A percentile compares a stretch with the other conserved stretches of the same genome.
Conservation (phyloP, 306 rosid species). For the Fragaria nilgerrensis region DNA sequence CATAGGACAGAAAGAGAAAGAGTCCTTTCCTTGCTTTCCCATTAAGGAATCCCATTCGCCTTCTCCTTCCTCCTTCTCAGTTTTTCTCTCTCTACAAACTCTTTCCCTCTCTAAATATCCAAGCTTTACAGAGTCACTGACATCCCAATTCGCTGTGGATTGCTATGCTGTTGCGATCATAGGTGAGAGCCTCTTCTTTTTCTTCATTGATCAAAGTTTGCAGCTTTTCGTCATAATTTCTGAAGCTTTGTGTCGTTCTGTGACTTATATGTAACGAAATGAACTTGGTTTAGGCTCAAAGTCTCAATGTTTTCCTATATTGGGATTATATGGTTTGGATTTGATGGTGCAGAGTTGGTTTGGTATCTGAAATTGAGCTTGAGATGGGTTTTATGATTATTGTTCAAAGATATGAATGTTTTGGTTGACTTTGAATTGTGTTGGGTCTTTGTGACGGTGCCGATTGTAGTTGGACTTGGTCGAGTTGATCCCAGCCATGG, state of each 20-base stretch:
- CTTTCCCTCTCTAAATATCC: neutral
- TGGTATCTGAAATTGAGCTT: slow-evolving; percentile 7
- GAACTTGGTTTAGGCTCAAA: neutral
- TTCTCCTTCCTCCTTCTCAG: neutral
- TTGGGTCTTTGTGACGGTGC: slow-evolving; percentile 1
- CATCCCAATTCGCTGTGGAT: neutral
- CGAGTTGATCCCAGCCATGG: slow-evolving; percentile 30
- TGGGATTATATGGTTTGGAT: neutral
- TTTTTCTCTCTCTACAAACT: neutral
- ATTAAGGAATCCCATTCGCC: neutral
- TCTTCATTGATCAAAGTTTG: neutral
- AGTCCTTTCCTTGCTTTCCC: neutral
- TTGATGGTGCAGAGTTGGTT: neutral
- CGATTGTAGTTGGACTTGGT: slow-evolving; percentile 4
- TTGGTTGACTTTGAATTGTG: neutral
- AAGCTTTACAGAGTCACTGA: neutral
- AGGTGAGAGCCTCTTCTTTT: slow-evolving; percentile 13
- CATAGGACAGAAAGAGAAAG: neutral
- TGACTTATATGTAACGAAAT: neutral
- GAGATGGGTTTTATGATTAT: neutral
- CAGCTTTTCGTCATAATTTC: neutral
- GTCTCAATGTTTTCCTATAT: neutral
- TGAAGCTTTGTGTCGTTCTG: slow-evolving; percentile 3
- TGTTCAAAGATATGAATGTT: neutral
- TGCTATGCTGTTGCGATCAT: neutral